Conservation (phyloP, 2,329 filamentous ascomycete species). For the Pseudocercospora fijiensis region DNA sequence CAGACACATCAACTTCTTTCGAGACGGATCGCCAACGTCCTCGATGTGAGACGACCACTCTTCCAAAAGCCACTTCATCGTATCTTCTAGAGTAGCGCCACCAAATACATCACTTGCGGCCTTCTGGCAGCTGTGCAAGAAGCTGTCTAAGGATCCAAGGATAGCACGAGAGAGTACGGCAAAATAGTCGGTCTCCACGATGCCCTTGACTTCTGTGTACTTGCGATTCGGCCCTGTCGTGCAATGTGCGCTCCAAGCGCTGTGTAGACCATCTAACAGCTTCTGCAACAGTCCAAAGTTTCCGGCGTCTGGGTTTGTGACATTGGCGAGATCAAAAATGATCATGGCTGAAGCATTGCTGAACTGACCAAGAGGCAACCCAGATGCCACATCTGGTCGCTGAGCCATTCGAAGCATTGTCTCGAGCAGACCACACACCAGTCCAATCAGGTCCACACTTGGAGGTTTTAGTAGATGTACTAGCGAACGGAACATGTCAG, state of each 20-base stretch:
- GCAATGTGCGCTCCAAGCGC: constrained; percentile 66
- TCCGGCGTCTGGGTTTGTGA: constrained; percentile 20
- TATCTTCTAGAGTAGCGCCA: constrained; percentile 35
- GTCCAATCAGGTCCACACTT: constrained; percentile 51
- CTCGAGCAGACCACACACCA: constrained; percentile 49
- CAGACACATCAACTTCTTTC: constrained; percentile 70
- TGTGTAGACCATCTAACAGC: constrained; percentile 48
- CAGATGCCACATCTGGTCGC: constrained; percentile 37
- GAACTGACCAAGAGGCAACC: constrained; percentile 19
- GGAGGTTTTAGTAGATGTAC: constrained; percentile 46
- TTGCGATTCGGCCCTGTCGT: constrained; percentile 77
- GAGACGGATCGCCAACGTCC: constrained; percentile 63
- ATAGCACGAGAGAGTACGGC: constrained; percentile 76
- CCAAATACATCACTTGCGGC: constrained; percentile 20
- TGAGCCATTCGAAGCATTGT: constrained; percentile 46
- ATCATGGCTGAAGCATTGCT: constrained; percentile 20
- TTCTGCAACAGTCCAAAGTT: constrained; percentile 56
- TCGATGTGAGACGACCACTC: constrained; percentile 69
- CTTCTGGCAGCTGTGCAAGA: constrained; percentile 57
- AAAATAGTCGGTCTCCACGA: constrained; percentile 83
- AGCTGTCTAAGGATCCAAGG: constrained; percentile 67
- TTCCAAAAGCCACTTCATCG: constrained; percentile 52
- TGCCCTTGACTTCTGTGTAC: constrained; percentile 66
- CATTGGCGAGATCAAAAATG: constrained; percentile 18
- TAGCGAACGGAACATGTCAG: constrained; percentile 42